Base-by-base conservation (phyloP, 768 basidiomycete species). In the Xanthoconium stramineum region DNA sequence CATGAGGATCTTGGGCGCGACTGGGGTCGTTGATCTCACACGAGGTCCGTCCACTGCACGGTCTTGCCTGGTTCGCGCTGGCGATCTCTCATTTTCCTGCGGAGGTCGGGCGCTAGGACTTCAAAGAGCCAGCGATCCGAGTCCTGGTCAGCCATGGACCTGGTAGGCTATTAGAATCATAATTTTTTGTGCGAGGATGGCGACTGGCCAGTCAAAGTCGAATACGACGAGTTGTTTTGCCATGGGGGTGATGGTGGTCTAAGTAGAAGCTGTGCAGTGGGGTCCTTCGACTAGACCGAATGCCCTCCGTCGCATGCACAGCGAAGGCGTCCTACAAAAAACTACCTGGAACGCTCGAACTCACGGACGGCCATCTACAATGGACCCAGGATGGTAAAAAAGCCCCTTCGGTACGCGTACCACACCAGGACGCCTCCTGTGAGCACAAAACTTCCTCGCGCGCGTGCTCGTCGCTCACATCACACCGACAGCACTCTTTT, bases 91-190 rank as follows among this genome's bases (percentile, higher is more conserved):
- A 97, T 84, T 68, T 89, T 84, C 46, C 91, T 78, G 52, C 97
- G 89, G 43, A 98, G 78, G 63, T 91, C 84, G 3, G 88, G 87
- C 0, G 86, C 89, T 35, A 94, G 81, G 55, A 96, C 92, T 70
- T 95, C 92, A 61, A 92, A 86, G 56, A 94, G 76, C 83, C 89
- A 99, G 73, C 94, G 79, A 73, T 98, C 97, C 1, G 94, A 88
- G 75, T 99, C 97, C 76, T 98, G 95, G 75, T 99, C 96, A 52
- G 86, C 85, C 74, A 91, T 81, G 36, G 91, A 93, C 90, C 90
- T 93, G 62, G 33, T 37, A 32, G n/a, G 48, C 28, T 12, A 11
- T 13, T 15, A 15, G 24, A 5, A 37, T 38, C 20, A 3, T 3
- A 15, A 32, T 47, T 28, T 40, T 20, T 14, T 19, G 20, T 29